Evolutionary conservation across 257 asterid genomes (phyloP).

Genomic region (Solanum sparsipilum): DNA sequence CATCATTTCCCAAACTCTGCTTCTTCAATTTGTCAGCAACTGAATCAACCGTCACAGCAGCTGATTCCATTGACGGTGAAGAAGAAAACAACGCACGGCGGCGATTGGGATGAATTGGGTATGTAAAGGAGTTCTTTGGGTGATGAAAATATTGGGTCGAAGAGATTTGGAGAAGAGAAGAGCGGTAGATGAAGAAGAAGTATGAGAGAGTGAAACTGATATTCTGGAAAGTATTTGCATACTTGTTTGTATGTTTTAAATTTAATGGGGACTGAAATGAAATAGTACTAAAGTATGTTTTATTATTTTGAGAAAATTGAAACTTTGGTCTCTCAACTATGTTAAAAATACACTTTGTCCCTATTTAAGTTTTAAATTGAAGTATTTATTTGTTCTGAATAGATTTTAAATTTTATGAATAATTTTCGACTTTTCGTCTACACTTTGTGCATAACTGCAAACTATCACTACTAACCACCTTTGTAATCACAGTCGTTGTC

Average conservation of each 20-base stretch:
- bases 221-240: conserved; percentile 17
- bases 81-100: not conserved
- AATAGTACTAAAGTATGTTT: not conserved
- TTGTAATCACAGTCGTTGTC: not conserved
- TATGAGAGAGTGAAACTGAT: conserved; percentile 6
- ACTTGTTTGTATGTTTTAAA: not conserved
- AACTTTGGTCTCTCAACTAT: not conserved
- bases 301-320: not conserved
- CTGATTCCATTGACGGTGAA: conserved; percentile 43
- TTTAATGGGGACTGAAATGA: not conserved
- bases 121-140: conserved; percentile 31
- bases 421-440: too few species aligned
- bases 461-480: too few species aligned
- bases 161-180: conserved; percentile 6
- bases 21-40: conserved; percentile 52
- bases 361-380: not conserved
- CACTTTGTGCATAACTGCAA: too few species aligned
- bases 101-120: conserved; percentile 15
- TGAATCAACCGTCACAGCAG: conserved; percentile 42
- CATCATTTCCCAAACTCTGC: conserved; percentile 29
- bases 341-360: not conserved
- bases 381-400: not conserved
- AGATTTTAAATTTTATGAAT: too few species aligned
- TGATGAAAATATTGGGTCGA: conserved; percentile 27
- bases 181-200: conserved; percentile 6